Evolutionary conservation across 1,284 basidiomycete species (phyloP).

Genomic region (Wallemia ichthyophaga): DNA sequence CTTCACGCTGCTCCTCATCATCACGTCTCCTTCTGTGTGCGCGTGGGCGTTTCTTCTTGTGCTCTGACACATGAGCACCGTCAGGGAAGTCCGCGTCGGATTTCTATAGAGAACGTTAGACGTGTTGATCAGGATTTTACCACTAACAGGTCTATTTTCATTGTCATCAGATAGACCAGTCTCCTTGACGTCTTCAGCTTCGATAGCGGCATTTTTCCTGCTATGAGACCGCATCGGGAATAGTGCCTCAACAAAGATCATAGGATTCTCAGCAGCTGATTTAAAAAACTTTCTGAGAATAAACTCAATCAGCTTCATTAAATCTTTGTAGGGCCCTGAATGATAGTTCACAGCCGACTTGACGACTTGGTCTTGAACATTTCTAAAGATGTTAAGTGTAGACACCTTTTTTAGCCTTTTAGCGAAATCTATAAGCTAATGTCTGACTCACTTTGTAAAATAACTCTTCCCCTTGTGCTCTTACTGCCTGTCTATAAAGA

Average conservation of each 20-base stretch:
- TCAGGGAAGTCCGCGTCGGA: conserved; percentile 9
- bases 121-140: conserved; percentile 19
- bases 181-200: not conserved
- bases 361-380: not conserved
- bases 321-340: conserved; percentile 48
- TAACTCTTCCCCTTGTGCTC: conserved; percentile 58
- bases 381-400: conserved; percentile 43
- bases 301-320: conserved; percentile 48
- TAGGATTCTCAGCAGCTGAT: conserved; percentile 40
- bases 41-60: conserved; percentile 15
- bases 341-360: conserved; percentile 34
- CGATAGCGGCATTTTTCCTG: not conserved
- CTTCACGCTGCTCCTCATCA: conserved; percentile 16
- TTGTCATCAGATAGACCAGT: not conserved
- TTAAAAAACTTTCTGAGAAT: conserved; percentile 78
- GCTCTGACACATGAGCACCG: conserved; percentile 4
- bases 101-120: conserved; percentile 11
- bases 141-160: conserved; percentile 11
- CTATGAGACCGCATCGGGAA: conserved; percentile 20
- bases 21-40: conserved; percentile 3
- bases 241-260: conserved; percentile 57
- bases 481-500: conserved; percentile 62
- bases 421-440: conserved; percentile 1
- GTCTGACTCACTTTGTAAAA: conserved; percentile 47
- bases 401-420: conserved; percentile 25